Evolutionary conservation across 1,284 basidiomycete genomes (phyloP).

Genomic region (Apiotrichum sp.): DNA sequence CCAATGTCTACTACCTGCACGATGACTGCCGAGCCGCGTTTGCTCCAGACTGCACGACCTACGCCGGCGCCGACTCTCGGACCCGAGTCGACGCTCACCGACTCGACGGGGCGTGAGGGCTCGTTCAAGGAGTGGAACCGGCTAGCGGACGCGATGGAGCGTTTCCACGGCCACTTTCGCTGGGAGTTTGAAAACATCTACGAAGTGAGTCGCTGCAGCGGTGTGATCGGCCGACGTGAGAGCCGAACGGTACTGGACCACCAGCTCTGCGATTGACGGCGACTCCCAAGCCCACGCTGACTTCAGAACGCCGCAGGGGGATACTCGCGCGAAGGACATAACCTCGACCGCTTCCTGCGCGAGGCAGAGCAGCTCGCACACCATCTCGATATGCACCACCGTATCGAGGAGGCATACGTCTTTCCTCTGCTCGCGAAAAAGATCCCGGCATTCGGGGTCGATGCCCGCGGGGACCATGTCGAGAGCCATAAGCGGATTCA

Average conservation of each 20-base stretch:
- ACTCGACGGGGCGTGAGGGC: neutral
- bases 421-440: constrained; percentile 60
- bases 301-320: constrained; percentile 54
- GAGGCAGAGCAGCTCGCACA: constrained; percentile 50
- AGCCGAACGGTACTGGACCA: too few species aligned
- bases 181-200: constrained; percentile 40
- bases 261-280: neutral
- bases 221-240: neutral
- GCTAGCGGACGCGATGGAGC: constrained; percentile 40
- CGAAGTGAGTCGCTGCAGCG: constrained; percentile 21
- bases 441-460: constrained; percentile 56
- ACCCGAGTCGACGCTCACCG: neutral
- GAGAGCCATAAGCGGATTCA: constrained; percentile 62
- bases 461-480: constrained; percentile 52
- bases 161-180: constrained; percentile 40
- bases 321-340: constrained; percentile 51
- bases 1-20: too few species aligned
- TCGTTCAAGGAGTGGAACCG: constrained; percentile 17
- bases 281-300: neutral
- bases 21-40: too few species aligned
- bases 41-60: too few species aligned
- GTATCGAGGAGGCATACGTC: constrained; percentile 53
- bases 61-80: neutral
- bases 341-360: constrained; percentile 50
- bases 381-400: constrained; percentile 62